Base-by-base conservation (phyloP, 2,329 filamentous ascomycete genomes). In the Metarhizium album region DNA sequence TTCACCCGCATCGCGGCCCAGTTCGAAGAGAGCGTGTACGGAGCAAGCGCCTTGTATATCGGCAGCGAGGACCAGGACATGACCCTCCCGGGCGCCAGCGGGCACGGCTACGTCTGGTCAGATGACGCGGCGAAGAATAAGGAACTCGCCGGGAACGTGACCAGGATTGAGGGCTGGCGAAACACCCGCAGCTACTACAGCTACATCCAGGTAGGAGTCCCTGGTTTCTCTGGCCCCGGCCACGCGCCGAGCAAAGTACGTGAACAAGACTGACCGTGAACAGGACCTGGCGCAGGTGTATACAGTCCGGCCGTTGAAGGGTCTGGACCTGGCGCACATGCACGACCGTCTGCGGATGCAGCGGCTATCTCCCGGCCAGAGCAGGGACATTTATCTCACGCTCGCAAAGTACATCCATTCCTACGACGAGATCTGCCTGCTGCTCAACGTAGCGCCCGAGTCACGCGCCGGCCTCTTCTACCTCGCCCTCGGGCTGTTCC, bases 1-100 rank as follows among this genome's bases (percentile, higher is more conserved):
- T 97, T 98, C 63, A 93, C 90, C 0, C 83, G 93, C 45, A 85
- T 98, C 46, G 84, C 93, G 1, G 89, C 93, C 1, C 88, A 90
- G 13, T 97, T 97, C 58, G 93, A 98, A 65, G 93, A 98, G 69
- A 85, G 81, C 35, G 93, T 98, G 3, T 98, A 95, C 61, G 94
- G 93, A 27, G 89, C 89, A 13, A 94, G 87, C 52, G 89, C 90
- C 33, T 74, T 98, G 33, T 88, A 90, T 62, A 88, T 95, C 52
- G 87, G 87, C 4, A 81, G 84, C 13, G 85, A 88, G 57, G 87
- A 90, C 61, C 74, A 77, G 40, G 81, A 84, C 38, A 69, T 75
- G 53, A 71, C 71, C 37, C 72, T 76, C 3, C 75, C 77, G 3
- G 78, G 77, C 4, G 74, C 87, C 13, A 79, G 79, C 13, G 91